Evolutionary conservation across 2,329 filamentous ascomycete species (phyloP).

Genomic region (Penicillium rolfsii): DNA sequence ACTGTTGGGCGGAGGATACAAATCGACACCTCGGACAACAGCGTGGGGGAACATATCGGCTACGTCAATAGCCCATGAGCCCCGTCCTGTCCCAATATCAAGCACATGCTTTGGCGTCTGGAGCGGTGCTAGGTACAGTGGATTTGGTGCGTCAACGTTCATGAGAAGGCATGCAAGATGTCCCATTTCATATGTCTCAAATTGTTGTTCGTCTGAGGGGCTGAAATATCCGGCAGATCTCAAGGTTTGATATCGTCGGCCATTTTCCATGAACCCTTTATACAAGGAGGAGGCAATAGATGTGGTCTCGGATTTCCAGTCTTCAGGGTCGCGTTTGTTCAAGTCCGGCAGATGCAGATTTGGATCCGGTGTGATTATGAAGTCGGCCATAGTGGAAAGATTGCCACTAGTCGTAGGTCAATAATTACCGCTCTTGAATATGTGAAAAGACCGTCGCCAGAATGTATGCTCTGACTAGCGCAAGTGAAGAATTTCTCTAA

Average conservation of each 20-base stretch:
- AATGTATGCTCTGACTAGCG: not conserved
- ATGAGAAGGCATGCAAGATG: conserved; percentile 23
- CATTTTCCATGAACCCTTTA: conserved; percentile 31
- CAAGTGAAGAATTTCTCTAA: not conserved
- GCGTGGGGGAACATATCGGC: conserved; percentile 28
- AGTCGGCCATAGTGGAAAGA: not conserved
- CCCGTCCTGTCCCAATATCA: conserved; percentile 23
- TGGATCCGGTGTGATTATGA: conserved; percentile 7
- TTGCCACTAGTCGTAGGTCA: not conserved
- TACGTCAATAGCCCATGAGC: conserved; percentile 27
- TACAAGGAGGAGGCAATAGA: conserved; percentile 31
- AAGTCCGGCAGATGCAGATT: not conserved
- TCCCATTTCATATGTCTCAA: conserved; percentile 32
- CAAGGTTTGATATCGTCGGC: conserved; percentile 30
- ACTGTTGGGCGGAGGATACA: conserved; percentile 28
- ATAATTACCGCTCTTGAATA: not conserved
- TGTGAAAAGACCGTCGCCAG: too few species aligned
- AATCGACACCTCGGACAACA: conserved; percentile 31
- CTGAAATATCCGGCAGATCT: conserved; percentile 27
- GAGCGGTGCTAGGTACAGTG: conserved; percentile 17
- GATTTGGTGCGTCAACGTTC: conserved; percentile 17
- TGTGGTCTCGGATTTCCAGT: conserved; percentile 28
- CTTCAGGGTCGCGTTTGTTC: not conserved
- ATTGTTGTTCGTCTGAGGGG: conserved; percentile 23
- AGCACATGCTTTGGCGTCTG: conserved; percentile 17